Evolutionary conservation across 2,329 filamentous ascomycete genomes (phyloP), one percentile per base, ranked within the genome.

Genomic region (Eutypella sp.): DNA sequence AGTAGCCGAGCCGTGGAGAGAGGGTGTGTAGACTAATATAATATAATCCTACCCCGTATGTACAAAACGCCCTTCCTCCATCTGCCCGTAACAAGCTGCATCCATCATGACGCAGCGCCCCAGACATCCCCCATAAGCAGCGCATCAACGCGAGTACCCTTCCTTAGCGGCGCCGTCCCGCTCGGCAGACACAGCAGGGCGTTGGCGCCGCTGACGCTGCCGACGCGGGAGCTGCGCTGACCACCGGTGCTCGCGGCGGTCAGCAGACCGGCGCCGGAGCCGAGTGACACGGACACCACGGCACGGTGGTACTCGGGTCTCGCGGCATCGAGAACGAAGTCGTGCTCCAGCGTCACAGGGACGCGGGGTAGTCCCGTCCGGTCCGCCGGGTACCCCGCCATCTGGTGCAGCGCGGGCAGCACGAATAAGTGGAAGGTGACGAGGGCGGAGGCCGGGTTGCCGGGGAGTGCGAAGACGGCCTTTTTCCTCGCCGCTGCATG

Each of bases 381-480:
- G n/a, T 10, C n/a, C 4, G 2, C 34, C 34, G 67, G 68, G 19
- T 90, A 71, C 0, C 91, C 93, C 10, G 82, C 77, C 56, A 87
- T 75, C 54, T 86, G 82, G 59, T 95, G 89, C 48, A 99, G 69
- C 1, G 87, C 83, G 0, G 93, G 93, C 10, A 99, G 74, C 8
- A 97, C 90, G 65, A 99, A 97, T 2, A 99, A 79, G 60, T 97
- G 88, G 58, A 95, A 89, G 0, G 92, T 95, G 9, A 97, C 93
- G 2, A 96, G 76, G 0, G 93, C 92, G 2, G 87, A 93, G 2
- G 92, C 93, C 0, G 93, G 93, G 63, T 99, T 99, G 0, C 93
- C 93, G 0, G 93, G 93, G 0, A 99, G 75, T 0, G 89, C 88
- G 68, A 99, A 99, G 53, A 99, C 81, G 47, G 85, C 76, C 61